Evolutionary conservation across 2,329 filamentous ascomycete genomes (phyloP), one percentile per base, ranked within the genome.

Genomic region (Sporothrix protearum): DNA sequence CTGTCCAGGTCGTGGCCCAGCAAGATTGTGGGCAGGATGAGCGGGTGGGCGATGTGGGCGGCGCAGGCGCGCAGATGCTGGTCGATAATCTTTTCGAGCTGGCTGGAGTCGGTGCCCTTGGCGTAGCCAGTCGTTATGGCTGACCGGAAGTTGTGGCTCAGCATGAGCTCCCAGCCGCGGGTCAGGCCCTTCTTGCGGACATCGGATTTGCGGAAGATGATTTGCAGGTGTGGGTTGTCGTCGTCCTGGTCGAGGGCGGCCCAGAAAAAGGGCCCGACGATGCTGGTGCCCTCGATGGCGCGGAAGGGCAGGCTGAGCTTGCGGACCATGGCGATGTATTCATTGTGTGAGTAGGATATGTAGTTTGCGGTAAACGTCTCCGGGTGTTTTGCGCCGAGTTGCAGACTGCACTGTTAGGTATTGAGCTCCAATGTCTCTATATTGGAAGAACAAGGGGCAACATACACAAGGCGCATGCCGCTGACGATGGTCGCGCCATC

Each of bases 221-320:
- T 86, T 76, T 90, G 88, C 61, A 89, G 79, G 78, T 87, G 85
- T 49, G 84, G 85, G 74, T 88, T 83, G 1, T 84, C 81, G 69
- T 87, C 85, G 74, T 88, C 83, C 72, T 86, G 83, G 76, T 89
- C 86, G 73, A 84, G 82, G 1, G 85, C 82, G 53, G 81, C 84
- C 87, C 87, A 90, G 78, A 90, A 90, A 76, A 89, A 89, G 0
- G 88, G 88, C 0, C 88, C 88, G 16, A 90, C 88, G 12, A 86
- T 83, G 71, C 85, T 84, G 25, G 83, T 85, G 22, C 85, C 85
- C 78, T 90, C 88, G 73, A 90, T 86, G 45, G 82, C 85, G 9
- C 86, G 82, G 75, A 83, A 85, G 1, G 88, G 87, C 57, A 90
- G 80, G 72, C 80, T 82, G 78, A 89, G 76, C 19, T 79, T 80